Percentiles rank a stretch among this genome's conserved stretches.
phyloP scores from a whole-genome alignment of 805 yeast genomes.

The Nakazawaea laoshanensis region DNA sequence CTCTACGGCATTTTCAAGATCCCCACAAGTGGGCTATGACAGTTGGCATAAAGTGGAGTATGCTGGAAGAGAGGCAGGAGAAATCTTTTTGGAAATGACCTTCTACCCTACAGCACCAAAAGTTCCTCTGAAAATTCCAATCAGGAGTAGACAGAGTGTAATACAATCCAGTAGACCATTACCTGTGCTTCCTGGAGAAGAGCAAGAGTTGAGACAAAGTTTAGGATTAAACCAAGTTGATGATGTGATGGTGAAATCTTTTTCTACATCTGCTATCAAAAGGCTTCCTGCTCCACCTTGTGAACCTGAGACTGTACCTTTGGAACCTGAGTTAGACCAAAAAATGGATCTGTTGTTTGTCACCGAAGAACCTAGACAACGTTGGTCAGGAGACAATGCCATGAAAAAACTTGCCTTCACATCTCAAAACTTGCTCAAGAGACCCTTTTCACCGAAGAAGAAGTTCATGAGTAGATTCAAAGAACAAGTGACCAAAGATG shows the following conservation, averaged over 20 bases:
- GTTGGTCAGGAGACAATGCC: too few species aligned
- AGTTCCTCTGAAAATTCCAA: constrained; percentile 15
- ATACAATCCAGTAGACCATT: constrained; percentile 13
- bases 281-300: constrained; percentile 3
- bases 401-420: too few species aligned
- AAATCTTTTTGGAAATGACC: constrained; percentile 83
- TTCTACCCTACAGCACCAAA: constrained; percentile 54
- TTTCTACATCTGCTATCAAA: constrained; percentile 6
- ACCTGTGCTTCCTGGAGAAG: constrained; percentile 20
- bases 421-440: too few species aligned
- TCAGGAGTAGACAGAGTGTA: constrained; percentile 8
- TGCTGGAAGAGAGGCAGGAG: constrained; percentile 76
- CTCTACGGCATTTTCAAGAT: constrained; percentile 58
- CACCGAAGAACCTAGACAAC: too few species aligned
- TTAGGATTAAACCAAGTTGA: neutral
- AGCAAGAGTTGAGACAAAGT: neutral
- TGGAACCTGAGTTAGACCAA: neutral
- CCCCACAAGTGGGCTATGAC: constrained; percentile 71
- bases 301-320: constrained; percentile 9
- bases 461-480: constrained; percentile 7
- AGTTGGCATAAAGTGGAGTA: constrained; percentile 70
- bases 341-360: too few species aligned
- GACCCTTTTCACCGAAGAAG: constrained; percentile 10
- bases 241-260: constrained; percentile 7
- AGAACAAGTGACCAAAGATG: constrained; percentile 12